A percentile compares a stretch with the other conserved stretches of the same genome.
phyloP scores from a whole-genome alignment of 2,329 filamentous ascomycete species.

The Claviceps digitariae region DNA sequence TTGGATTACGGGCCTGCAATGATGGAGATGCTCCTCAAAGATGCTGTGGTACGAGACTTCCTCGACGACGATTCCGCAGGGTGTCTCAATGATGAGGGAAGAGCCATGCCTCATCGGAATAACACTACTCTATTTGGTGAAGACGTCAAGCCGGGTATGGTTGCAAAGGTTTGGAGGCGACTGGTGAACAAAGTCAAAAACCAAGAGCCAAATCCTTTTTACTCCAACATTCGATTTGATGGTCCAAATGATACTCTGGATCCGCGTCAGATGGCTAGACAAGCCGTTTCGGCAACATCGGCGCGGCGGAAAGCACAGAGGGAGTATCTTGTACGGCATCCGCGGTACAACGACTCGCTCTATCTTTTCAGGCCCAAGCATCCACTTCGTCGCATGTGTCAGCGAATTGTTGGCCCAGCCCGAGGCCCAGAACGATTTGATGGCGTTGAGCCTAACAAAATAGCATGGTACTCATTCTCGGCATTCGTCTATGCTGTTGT shows the following conservation, averaged over 20 bases:
- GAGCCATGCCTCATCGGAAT: conserved; percentile 17
- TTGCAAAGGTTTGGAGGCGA: conserved; percentile 50
- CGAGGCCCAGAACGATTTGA: conserved; percentile 78
- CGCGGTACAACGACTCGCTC: conserved; percentile 82
- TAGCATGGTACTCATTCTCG: conserved; percentile 86
- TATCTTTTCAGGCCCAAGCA: conserved; percentile 75
- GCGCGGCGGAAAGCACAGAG: conserved; percentile 77
- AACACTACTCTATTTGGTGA: conserved; percentile 22
- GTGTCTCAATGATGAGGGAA: conserved; percentile 16
- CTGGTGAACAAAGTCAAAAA: conserved; percentile 42
- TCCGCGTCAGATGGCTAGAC: conserved; percentile 75
- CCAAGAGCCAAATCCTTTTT: conserved; percentile 86
- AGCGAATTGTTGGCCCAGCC: conserved; percentile 81
- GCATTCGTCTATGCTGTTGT: conserved; percentile 89
- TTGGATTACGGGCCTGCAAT: conserved; percentile 84
- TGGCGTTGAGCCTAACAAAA: conserved; percentile 76
- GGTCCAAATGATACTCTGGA: conserved; percentile 67
- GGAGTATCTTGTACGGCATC: conserved; percentile 77
- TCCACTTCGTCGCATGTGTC: conserved; percentile 67
- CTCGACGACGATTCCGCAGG: conserved; percentile 56
- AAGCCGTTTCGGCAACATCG: conserved; percentile 74
- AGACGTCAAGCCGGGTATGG: conserved; percentile 39
- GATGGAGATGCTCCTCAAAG: conserved; percentile 92
- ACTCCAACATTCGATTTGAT: conserved; percentile 59
- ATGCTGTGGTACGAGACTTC: conserved; percentile 89